Base-by-base conservation (phyloP, 805 yeast genomes). In the Nakazawaea populi region DNA sequence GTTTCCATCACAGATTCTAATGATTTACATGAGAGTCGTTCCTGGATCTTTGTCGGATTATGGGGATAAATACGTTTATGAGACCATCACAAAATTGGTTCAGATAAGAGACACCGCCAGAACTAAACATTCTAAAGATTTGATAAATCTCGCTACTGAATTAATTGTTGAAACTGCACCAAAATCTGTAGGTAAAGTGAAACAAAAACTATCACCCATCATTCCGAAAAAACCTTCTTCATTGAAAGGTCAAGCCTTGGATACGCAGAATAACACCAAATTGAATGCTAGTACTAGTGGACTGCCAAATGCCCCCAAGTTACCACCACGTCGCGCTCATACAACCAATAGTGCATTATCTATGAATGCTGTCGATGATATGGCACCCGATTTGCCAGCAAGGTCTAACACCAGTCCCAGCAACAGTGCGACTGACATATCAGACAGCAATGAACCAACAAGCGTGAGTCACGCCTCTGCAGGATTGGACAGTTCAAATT, bases 11-110 rank as follows among this genome's bases (percentile, higher is more conserved):
- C 85, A 81, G 54, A 73, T 94, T 0, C 55, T 77, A 27, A 95
- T 86, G 1, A 88, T 94, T 4, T 91, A 81, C 62, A 87, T 94
- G 36, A 71, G 98, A 41, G 87, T 87, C 45, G 87, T 95, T 5
- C 76, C 77, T 9, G 76, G 77, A 42, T 85, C 92, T 0, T 72
- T 87, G 59, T 82, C 87, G n/a, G 80, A 77, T 45, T 55, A 69
- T 35, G 78, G 78, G 30, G 79, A 76, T 47, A 27, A 38, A 7
- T 54, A 57, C 44, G 58, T 56, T 8, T 58, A 57, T n/a, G 35
- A 30, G 6, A 38, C 14, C n/a, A 44, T 46, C 6, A 32, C 34
- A 41, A 46, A 42, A 32, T 43, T 47, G 6, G 14, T 34, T 18
- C 24, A 39, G 27, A 28, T 32, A 10, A 27, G 29, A 11, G 28